A percentile compares a stretch with the other conserved stretches of the same genome.
Evolutionary conservation across 176 grass and related monocot species (phyloP).

Genomic region (Zea luxurians): DNA sequence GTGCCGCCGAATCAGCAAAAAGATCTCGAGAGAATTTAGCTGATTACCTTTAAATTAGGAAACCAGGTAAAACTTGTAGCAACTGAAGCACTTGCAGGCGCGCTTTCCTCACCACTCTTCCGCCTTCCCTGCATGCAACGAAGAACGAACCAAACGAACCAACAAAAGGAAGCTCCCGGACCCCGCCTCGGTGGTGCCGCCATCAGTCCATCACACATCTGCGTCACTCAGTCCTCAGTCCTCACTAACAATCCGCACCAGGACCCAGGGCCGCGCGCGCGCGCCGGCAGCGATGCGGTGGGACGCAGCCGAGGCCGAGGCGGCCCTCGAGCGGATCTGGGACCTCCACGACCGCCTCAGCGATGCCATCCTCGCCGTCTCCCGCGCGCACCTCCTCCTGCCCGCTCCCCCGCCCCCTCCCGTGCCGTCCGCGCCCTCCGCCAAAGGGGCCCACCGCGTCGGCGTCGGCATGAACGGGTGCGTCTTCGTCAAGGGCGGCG

Average conservation of each 20-base stretch:
- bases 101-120: background rate
- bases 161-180: background rate
- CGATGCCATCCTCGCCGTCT: constrained; percentile 57
- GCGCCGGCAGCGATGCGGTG: constrained; percentile 34
- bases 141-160: background rate
- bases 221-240: background rate
- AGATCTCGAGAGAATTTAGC: background rate
- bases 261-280: too few relatives aligned
- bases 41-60: background rate
- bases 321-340: constrained; percentile 62
- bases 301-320: constrained; percentile 49
- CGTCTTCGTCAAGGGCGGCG: constrained; percentile 58
- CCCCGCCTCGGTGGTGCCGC: constrained; percentile 32
- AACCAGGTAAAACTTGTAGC: background rate
- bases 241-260: too few relatives aligned
- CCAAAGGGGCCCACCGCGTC: background rate
- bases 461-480: constrained; percentile 39
- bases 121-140: background rate
- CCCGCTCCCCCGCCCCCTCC: constrained; percentile 9
- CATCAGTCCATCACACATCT: background rate
- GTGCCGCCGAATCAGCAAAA: background rate
- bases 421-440: background rate
- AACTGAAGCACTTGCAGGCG: background rate
- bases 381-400: constrained; percentile 48
- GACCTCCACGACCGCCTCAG: constrained; percentile 71